Percentiles rank a stretch among this genome's conserved stretches.
Evolutionary conservation across 768 basidiomycete species (phyloP).

Genomic region (Podaxis sp.): DNA sequence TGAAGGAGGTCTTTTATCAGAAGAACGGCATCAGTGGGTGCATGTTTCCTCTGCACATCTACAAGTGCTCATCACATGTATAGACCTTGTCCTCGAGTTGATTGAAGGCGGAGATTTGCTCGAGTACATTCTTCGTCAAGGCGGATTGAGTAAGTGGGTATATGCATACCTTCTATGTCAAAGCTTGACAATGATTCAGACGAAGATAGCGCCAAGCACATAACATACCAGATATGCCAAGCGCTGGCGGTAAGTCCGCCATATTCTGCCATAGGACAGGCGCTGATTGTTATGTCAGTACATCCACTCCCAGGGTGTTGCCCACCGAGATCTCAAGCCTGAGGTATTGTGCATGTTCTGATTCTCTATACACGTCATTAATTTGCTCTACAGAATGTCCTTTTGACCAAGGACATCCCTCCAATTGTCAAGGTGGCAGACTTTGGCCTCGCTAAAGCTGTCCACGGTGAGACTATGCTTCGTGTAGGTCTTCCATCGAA

Average conservation of each 20-base stretch:
- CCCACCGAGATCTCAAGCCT: conserved; percentile 94
- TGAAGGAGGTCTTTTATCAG: conserved; percentile 76
- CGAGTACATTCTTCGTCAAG: conserved; percentile 64
- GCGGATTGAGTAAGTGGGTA: conserved; percentile 55
- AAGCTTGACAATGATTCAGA: conserved; percentile 26
- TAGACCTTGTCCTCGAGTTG: conserved; percentile 81
- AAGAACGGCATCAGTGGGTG: conserved; percentile 54
- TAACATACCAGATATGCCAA: conserved; percentile 82
- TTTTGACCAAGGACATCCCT: conserved; percentile 70
- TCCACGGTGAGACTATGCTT: conserved; percentile 75
- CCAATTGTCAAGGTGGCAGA: conserved; percentile 89
- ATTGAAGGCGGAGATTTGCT: conserved; percentile 88
- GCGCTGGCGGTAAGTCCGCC: conserved; percentile 58
- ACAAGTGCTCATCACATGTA: conserved; percentile 15
- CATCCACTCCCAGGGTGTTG: conserved; percentile 71
- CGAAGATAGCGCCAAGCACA: conserved; percentile 59
- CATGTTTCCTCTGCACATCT: conserved; percentile 20
- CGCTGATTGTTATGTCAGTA: conserved; percentile 35
- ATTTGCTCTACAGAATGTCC: conserved; percentile 59
- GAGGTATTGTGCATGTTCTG: conserved; percentile 44
- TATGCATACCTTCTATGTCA: background rate
- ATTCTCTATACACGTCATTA: background rate
- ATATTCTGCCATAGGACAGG: background rate
- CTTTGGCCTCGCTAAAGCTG: conserved; percentile 94
- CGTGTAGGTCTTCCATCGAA: conserved; percentile 43